Evolutionary conservation across 2,329 filamentous ascomycete species (phyloP), one percentile per base, ranked within the genome.

Genomic region (Xylaria sp.): DNA sequence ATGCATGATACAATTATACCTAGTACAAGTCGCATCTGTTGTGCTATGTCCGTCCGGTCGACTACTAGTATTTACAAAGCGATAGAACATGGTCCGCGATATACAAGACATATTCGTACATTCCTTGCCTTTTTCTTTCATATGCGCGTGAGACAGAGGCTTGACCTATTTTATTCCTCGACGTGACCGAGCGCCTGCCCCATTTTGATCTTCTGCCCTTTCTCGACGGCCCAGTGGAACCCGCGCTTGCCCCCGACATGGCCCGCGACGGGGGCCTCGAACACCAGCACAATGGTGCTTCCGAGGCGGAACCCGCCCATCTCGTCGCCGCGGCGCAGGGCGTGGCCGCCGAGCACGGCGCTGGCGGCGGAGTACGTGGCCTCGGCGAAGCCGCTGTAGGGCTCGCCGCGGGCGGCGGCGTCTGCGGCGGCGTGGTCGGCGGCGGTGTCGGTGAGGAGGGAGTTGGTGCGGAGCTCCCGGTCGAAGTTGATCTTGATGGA

Each of bases 401-500:
- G 84, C 77, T 97, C 91, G 3, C 93, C 93, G 6, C 88, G 83
- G 60, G 83, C 80, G 1, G 87, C 84, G 3, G 94, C 93, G 71
- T 90, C 85, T 64, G 92, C 91, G 0, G 94, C 94, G 2, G 93
- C 93, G 55, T 86, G 84, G 73, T 97, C 93, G 17, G 94, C 94
- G 13, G 89, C 92, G 0, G 94, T 99, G 76, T 99, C 95, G 2
- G 94, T 97, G 3, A 90, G 89, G 54, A 99, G 82, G 68, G 88
- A 93, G 79, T 99, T 99, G 53, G 96, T 96, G 66, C 94, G 89
- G 63, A 99, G 82, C 78, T 99, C 95, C 62, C 89, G 84, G 78
- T 99, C 96, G 76, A 99, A 99, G 79, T 99, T 97, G 80, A 99
- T 87, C 74, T 92, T 91, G 79, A 99, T 98, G 62, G 91, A 96